Conservation (phyloP, 2,329 filamentous ascomycete species). For the Arthrobotrys musiformis region DNA sequence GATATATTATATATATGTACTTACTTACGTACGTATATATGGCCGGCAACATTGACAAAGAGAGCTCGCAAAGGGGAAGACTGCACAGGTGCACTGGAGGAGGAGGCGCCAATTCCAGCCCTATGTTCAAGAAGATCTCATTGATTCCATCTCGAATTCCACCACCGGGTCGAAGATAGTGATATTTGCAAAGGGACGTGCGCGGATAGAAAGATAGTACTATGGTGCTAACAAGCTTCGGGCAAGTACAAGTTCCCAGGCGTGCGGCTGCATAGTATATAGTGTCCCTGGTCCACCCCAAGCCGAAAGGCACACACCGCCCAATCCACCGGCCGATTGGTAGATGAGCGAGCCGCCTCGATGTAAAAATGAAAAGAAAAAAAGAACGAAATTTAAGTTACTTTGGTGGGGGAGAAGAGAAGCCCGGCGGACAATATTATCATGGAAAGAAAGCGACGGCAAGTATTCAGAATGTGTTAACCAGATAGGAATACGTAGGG, state of each 20-base stretch:
- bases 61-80: too few relatives aligned
- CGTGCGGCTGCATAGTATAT: neutral
- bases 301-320: neutral
- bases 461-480: neutral
- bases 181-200: conserved; percentile 10
- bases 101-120: too few relatives aligned
- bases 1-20: too few relatives aligned
- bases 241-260: neutral
- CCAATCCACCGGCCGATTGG: neutral
- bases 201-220: conserved; percentile 7
- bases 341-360: too few relatives aligned
- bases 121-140: too few relatives aligned
- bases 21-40: too few relatives aligned
- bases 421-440: neutral
- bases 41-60: too few relatives aligned
- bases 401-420: too few relatives aligned
- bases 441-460: neutral
- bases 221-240: conserved; percentile 9
- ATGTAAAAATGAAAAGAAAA: neutral
- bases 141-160: neutral
- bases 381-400: too few relatives aligned
- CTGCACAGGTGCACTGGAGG: too few relatives aligned
- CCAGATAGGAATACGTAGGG: too few relatives aligned
- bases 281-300: neutral
- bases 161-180: neutral